Percentiles rank a stretch among this genome's conserved stretches.
These are phyloP conservation scores for Raffaelea albimanens DNA, from an alignment of 2,329 filamentous ascomycete species.

Conservation along the genomic window DNA sequence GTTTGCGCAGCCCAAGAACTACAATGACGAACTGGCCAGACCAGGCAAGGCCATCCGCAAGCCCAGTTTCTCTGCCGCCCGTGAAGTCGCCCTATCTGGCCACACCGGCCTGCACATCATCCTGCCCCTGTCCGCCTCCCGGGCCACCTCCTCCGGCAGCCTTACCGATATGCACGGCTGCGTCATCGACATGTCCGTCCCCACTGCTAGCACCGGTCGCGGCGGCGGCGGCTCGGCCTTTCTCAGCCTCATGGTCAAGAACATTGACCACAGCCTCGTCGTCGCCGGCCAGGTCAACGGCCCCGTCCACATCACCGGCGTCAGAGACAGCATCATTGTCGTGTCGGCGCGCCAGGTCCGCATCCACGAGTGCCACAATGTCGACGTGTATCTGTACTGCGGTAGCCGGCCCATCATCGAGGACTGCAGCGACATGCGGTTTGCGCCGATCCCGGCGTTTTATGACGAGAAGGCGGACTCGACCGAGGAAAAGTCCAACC, in stretches of 20 bases:
- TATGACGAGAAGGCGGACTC: constrained; percentile 38
- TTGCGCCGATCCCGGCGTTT: constrained; percentile 61
- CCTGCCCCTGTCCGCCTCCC: constrained; percentile 60
- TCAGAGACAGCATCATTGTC: constrained; percentile 65
- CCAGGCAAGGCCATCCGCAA: constrained; percentile 36
- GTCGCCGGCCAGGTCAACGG: constrained; percentile 72
- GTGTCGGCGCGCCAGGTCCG: constrained; percentile 79
- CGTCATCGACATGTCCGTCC: constrained; percentile 71
- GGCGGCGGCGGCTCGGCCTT: constrained; percentile 47
- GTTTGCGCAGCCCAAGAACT: constrained; percentile 32
- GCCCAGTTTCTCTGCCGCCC: constrained; percentile 53
- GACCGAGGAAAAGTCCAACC: constrained; percentile 41
- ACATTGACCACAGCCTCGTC: constrained; percentile 61
- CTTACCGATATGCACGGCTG: constrained; percentile 61
- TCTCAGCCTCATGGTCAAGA: constrained; percentile 57
- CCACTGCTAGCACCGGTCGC: constrained; percentile 31
- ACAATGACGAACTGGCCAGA: constrained; percentile 45
- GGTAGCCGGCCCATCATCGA: constrained; percentile 87
- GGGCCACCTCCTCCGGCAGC: constrained; percentile 64
- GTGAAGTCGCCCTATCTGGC: constrained; percentile 54
- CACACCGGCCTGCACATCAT: constrained; percentile 66
- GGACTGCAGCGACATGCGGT: constrained; percentile 68
- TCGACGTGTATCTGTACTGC: constrained; percentile 77
- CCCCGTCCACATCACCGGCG: constrained; percentile 70
- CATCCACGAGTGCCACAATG: constrained; percentile 77